Base-by-base conservation (phyloP, 495 filamentous ascomycete species). In the Lepraria neglecta region DNA sequence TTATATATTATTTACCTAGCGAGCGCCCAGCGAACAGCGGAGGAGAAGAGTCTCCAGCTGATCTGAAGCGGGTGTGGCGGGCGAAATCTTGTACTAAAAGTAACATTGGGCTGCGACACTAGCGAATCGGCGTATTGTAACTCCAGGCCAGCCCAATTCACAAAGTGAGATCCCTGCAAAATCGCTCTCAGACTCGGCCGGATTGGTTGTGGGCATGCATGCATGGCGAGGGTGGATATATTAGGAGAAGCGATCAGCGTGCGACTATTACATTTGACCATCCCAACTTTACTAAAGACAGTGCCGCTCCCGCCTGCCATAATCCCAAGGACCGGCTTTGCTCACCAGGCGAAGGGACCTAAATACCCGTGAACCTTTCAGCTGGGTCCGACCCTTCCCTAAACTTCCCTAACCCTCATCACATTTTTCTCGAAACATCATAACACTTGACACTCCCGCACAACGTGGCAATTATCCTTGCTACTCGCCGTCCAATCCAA, bases 301-400 rank as follows among this genome's bases (percentile, higher is more conserved):
- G 46, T 59, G 61, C 61, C 61, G 56, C 61, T 64, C 61, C 61
- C 61, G 61, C 56, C 61, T 63, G 60, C 54, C 60, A 28, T 60
- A 52, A 17, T 59, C 56, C 61, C 61, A 64, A 55, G 56, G 7
- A 63, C 56, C 61, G 61, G 56, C 61, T 58, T 64, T 64, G 27
- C 14, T 60, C 43, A 58, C 27, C 58, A 44, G 40, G 56, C 53
- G 55, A 61, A 61, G 64, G 64, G 44, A 58, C 17, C 56, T 58
- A 65, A 65, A 59, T 65, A 48, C 64, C 64, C 64, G 64, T 50
- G 58, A 64, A 60, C 64, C 64, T 44, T 65, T 59, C 47, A 55
- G 60, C 64, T 65, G 64, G 64, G 64, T 63, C 61, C 55, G 55
- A 50, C 45, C 61, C 48, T 54, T 59, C 28, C 54, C 50, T 59